phyloP scores from a whole-genome alignment of 169 alveolate species.

The Perkinsus marinus region DNA sequence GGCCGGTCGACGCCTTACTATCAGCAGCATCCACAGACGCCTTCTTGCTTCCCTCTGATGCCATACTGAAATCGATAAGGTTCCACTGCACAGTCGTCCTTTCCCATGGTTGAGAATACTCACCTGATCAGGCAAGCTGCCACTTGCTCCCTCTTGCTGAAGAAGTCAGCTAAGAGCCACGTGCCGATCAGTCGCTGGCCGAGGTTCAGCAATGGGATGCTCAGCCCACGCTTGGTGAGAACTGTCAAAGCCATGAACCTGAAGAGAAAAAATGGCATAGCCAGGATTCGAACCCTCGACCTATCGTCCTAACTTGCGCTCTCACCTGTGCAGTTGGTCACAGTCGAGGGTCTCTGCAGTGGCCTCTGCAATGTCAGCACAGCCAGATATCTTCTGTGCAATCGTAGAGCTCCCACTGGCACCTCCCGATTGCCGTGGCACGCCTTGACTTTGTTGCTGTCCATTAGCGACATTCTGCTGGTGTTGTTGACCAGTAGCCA shows the following conservation, averaged over 20 bases:
- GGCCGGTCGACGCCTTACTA: no score
- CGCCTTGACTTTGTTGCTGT: neutral
- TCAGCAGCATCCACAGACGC: no score
- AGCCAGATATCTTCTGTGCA: neutral
- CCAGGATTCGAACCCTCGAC: neutral
- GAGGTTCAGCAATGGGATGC: neutral
- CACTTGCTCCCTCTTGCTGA: neutral
- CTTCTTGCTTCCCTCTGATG: no score
- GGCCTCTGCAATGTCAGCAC: neutral
- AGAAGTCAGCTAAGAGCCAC: neutral
- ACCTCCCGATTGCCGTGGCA: neutral
- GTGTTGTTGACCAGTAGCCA: no score
- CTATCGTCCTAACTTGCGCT: neutral
- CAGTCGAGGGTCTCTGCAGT: neutral
- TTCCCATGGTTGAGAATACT: neutral
- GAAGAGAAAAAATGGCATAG: neutral
- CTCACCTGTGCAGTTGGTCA: neutral
- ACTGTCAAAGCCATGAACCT: neutral
- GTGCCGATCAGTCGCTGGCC: neutral
- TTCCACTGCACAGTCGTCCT: no score
- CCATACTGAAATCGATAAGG: no score
- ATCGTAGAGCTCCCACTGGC: neutral
- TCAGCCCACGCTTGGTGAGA: neutral
- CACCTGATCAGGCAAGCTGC: neutral
- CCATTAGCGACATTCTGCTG: neutral